Percentiles rank a stretch among this genome's conserved stretches.
Evolutionary conservation across 257 asterid genomes (phyloP).

Genomic region (Nicotiana knightiana): DNA sequence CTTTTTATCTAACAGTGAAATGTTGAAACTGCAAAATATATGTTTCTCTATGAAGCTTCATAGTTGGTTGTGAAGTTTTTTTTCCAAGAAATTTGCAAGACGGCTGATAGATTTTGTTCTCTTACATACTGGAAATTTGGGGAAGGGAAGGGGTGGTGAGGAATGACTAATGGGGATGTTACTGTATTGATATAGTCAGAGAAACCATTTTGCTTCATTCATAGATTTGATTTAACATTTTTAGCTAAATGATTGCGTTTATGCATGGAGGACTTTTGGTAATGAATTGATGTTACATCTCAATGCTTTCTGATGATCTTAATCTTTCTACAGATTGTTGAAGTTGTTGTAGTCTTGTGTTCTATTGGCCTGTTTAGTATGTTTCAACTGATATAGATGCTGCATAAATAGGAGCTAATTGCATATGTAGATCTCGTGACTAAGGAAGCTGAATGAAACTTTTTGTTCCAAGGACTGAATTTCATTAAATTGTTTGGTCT

Average conservation of each 20-base stretch:
- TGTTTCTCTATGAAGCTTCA: background rate
- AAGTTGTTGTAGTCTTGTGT: background rate
- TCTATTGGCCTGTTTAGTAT: background rate
- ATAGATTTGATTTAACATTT: background rate
- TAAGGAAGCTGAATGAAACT: background rate
- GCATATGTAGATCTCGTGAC: background rate
- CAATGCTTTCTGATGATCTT: too few relatives aligned
- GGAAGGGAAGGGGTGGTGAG: background rate
- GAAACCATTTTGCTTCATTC: background rate
- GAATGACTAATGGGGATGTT: background rate
- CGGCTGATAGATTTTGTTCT: background rate
- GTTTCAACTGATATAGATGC: background rate
- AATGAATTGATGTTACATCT: background rate
- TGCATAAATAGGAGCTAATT: background rate
- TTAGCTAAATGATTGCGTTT: background rate
- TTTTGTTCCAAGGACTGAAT: background rate
- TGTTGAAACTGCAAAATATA: background rate
- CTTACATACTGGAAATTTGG: background rate
- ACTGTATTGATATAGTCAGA: background rate
- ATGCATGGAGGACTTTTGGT: background rate
- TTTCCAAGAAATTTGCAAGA: background rate
- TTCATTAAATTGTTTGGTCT: background rate
- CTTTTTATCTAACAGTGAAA: background rate
- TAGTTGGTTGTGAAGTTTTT: background rate
- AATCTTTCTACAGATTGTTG: background rate